A percentile compares a stretch with the other conserved stretches of the same genome.
Evolutionary conservation across 805 yeast genomes (phyloP).

Genomic region (Metschnikowia dekortorum): DNA sequence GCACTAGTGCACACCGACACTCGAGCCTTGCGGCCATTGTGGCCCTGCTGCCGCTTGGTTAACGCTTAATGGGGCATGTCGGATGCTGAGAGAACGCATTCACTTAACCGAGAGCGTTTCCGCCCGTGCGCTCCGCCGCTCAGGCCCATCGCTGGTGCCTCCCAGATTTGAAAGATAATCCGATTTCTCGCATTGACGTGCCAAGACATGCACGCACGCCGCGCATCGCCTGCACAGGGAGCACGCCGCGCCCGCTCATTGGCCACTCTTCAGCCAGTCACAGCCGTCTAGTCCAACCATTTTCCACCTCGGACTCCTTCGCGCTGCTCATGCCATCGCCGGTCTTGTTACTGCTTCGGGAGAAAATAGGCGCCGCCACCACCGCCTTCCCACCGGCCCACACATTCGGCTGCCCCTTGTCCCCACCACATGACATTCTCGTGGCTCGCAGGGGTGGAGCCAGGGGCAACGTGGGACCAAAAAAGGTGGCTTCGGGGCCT

Average conservation of each 20-base stretch:
- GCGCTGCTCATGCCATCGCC: too few species aligned
- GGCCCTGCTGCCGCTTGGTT: neutral
- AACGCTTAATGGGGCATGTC: neutral
- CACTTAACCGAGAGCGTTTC: neutral
- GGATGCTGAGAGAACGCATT: neutral
- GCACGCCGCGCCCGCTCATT: neutral
- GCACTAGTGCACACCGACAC: neutral
- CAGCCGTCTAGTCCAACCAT: neutral
- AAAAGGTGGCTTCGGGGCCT: neutral
- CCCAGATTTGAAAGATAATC: constrained; percentile 1
- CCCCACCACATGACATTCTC: too few species aligned
- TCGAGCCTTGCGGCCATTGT: neutral
- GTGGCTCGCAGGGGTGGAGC: too few species aligned
- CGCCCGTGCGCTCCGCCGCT: neutral
- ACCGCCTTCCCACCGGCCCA: too few species aligned
- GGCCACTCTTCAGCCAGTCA: constrained; percentile 1
- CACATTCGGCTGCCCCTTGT: too few species aligned
- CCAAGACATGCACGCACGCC: neutral
- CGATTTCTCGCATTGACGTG: neutral
- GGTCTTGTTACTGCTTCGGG: too few species aligned
- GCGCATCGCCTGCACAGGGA: neutral
- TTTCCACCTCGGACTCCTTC: neutral
- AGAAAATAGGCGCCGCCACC: too few species aligned
- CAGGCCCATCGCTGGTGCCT: neutral
- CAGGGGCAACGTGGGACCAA: too few species aligned